These are phyloP conservation scores for Ramalina intermedia DNA, from an alignment of 495 filamentous ascomycete species.

Conservation along the genomic window DNA sequence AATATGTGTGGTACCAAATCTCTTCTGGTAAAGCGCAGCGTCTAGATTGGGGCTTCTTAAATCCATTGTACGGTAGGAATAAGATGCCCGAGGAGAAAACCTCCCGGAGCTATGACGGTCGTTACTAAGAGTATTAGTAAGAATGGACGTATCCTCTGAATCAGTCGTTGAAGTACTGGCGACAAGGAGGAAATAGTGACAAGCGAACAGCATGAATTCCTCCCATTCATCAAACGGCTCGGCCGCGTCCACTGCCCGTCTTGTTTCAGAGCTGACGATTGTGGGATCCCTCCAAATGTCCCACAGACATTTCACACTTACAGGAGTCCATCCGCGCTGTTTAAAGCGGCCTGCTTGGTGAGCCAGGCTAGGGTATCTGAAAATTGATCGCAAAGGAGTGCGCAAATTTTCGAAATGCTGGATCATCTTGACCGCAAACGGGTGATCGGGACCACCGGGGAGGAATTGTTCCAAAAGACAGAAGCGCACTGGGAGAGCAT, in stretches of 20 bases:
- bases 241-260: constrained; percentile 42
- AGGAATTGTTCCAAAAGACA: constrained; percentile 83
- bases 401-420: constrained; percentile 67
- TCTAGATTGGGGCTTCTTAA: no score
- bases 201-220: constrained; percentile 74
- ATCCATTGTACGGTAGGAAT: no score
- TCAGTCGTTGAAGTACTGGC: constrained; percentile 24
- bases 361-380: constrained; percentile 48
- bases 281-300: constrained; percentile 57
- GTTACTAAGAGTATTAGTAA: background rate
- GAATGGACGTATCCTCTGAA: background rate
- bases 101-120: background rate
- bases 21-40: no score
- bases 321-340: constrained; percentile 46
- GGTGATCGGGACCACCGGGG: constrained; percentile 60
- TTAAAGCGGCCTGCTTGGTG: constrained; percentile 55
- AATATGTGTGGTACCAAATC: no score
- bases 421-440: constrained; percentile 81
- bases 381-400: constrained; percentile 59
- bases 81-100: no score
- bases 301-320: constrained; percentile 54
- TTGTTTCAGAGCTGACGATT: constrained; percentile 42
- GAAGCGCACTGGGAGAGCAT: constrained; percentile 34
- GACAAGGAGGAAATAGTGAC: constrained; percentile 73
- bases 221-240: constrained; percentile 96